phyloP scores from a whole-genome alignment of 2,329 filamentous ascomycete genomes.

The Neofusicoccum umdonicola region DNA sequence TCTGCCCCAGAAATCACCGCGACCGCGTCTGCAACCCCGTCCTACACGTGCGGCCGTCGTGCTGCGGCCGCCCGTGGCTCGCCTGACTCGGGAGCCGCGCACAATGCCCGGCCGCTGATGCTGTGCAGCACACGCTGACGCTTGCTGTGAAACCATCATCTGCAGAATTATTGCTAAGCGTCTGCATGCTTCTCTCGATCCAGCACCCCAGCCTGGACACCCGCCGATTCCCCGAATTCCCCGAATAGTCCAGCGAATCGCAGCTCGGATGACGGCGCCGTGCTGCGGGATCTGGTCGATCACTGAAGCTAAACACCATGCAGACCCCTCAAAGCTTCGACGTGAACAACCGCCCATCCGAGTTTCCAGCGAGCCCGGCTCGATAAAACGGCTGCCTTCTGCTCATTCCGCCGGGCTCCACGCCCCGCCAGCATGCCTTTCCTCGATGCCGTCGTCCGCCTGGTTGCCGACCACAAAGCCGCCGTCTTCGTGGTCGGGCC shows the following conservation, averaged over 20 bases:
- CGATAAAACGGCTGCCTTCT: slow-evolving; percentile 5
- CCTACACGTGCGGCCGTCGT: too few species aligned
- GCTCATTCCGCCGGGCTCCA: too few species aligned
- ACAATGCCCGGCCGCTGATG: too few species aligned
- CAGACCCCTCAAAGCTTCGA: neutral
- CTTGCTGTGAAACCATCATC: neutral
- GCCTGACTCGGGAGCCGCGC: too few species aligned
- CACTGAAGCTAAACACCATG: slow-evolving; percentile 1
- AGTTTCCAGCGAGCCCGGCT: neutral
- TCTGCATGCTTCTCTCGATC: too few species aligned
- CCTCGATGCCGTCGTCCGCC: neutral
- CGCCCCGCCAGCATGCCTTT: neutral
- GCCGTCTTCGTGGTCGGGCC: neutral
- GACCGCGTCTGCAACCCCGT: too few species aligned
- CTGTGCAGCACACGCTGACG: too few species aligned
- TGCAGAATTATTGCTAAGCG: neutral
- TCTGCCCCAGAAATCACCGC: neutral
- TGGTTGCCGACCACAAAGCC: neutral
- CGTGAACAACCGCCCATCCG: neutral
- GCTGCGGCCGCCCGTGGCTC: too few species aligned
- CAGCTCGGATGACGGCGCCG: neutral
- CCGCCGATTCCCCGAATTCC: neutral
- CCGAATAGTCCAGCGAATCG: slow-evolving; percentile 7
- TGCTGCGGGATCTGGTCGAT: neutral
- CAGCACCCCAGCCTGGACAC: too few species aligned